These are phyloP conservation scores for Penstemon barbatus DNA, from an alignment of 257 asterid species.

Conservation along the genomic window DNA sequence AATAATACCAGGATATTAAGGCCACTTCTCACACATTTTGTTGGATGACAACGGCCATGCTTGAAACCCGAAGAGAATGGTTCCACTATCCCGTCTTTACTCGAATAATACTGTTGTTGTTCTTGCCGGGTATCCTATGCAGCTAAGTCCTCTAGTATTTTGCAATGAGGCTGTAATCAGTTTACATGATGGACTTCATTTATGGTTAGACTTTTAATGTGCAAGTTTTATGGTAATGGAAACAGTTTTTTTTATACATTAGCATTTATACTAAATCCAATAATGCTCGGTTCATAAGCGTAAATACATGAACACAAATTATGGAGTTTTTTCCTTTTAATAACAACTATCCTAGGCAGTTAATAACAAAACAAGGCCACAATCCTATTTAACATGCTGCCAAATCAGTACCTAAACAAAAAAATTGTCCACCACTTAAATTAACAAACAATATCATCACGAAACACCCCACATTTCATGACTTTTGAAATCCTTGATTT, in stretches of 20 bases:
- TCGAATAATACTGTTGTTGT: slow-evolving; percentile 46
- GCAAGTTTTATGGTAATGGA: slow-evolving; percentile 44
- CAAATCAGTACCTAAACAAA: too few relatives aligned
- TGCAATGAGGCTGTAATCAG: slow-evolving; percentile 61
- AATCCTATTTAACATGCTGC: too few relatives aligned
- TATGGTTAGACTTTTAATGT: slow-evolving; percentile 72
- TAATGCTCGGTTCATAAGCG: too few relatives aligned
- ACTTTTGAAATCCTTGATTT: too few relatives aligned
- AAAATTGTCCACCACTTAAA: too few relatives aligned
- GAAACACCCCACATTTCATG: too few relatives aligned
- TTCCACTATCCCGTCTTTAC: slow-evolving; percentile 71
- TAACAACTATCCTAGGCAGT: too few relatives aligned
- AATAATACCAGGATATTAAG: slow-evolving; percentile 14
- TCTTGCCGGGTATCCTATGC: slow-evolving; percentile 96
- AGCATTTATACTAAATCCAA: too few relatives aligned
- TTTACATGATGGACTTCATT: slow-evolving; percentile 79
- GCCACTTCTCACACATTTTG: slow-evolving; percentile 81
- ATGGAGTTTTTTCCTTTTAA: too few relatives aligned
- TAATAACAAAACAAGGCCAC: too few relatives aligned
- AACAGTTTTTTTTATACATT: neutral
- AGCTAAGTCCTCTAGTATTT: slow-evolving; percentile 80
- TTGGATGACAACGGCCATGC: slow-evolving; percentile 98
- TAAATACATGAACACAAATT: too few relatives aligned
- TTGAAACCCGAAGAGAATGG: slow-evolving; percentile 93
- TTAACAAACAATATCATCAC: too few relatives aligned